Conservation (phyloP, 2,329 filamentous ascomycete genomes). For the Pseudogymnoascus sp. region DNA sequence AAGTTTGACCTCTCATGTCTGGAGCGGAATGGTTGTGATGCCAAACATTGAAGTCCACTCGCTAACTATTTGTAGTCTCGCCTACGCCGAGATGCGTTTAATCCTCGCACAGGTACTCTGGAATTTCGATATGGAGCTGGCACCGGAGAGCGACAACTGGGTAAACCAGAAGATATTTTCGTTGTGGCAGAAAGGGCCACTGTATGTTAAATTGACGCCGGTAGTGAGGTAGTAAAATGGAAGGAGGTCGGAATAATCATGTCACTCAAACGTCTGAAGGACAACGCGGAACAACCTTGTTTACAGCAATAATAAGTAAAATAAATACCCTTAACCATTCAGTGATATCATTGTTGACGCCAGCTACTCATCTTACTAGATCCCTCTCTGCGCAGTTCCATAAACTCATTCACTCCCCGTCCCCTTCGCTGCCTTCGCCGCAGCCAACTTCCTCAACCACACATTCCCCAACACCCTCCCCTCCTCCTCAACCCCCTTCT, state of each 20-base stretch:
- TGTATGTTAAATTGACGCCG: constrained; percentile 13
- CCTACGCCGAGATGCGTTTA: constrained; percentile 17
- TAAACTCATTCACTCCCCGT: background rate
- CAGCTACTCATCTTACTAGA: background rate
- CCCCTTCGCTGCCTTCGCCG: constrained; percentile 10
- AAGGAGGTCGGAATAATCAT: background rate
- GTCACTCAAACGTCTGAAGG: background rate
- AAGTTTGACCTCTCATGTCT: background rate
- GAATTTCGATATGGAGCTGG: constrained; percentile 17
- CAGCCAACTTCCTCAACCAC: constrained; percentile 32
- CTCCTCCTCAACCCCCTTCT: constrained; percentile 31
- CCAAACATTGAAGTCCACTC: background rate
- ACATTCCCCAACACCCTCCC: constrained; percentile 30
- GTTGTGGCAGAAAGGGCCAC: constrained; percentile 16
- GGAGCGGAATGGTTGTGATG: background rate
- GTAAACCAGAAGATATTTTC: constrained; percentile 14
- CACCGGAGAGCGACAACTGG: constrained; percentile 12
- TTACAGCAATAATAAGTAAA: background rate
- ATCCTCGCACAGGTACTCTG: constrained; percentile 22
- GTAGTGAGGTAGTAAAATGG: background rate
- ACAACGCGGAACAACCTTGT: background rate
- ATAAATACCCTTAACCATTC: background rate
- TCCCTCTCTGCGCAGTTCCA: background rate
- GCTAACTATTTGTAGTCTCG: constrained; percentile 9
- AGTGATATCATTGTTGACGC: background rate